Base-by-base conservation (phyloP, 768 basidiomycete genomes). In the Clitopilus passeckerianus region DNA sequence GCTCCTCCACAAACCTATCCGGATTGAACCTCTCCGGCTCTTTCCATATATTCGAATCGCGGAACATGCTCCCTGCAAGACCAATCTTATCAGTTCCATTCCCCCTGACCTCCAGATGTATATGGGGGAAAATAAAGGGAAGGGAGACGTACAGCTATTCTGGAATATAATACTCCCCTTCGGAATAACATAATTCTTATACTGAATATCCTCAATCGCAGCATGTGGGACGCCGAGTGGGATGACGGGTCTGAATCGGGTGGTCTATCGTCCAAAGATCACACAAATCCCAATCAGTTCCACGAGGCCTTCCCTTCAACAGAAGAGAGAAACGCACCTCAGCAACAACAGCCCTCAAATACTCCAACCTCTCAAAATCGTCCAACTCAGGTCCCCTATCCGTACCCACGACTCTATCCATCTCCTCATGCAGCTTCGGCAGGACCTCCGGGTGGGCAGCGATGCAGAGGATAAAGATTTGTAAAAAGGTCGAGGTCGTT, bases 321-420 rank as follows among this genome's bases (percentile, higher is more conserved):
- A 30, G 27, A 30, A 30, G 27, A 30, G 27, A 30, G 7, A 7
- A 30, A 24, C 30, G 9, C 16, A 55, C 33, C 57, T 66, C 65
- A 34, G 64, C 61, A 1, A 66, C n/a, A 1, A 67, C 6, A 35
- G 61, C 63, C 58, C 65, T 60, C 15, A 72, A 30, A 57, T 33
- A 70, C 12, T 64, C 62, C 6, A 70, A 59, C 12, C 57, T 35
- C 10, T 22, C 41, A 41, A 67, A 61, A 54, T 72, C 71, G 18
- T 65, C 64, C 41, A 70, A 61, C n/a, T 43, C 60, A 6, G 72
- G 72, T 57, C 73, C 63, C 41, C 71, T 54, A 35, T 68, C 66
- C 1, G 57, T 6, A 7, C 71, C 71, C n/a, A 71, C 63, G 18
- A 69, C 67, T 5, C 53, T 14, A 58, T 72, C 71, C n/a, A 74